These are phyloP conservation scores for Pyrus betulifolia DNA, from an alignment of 306 rosid species.

Conservation along the genomic window DNA sequence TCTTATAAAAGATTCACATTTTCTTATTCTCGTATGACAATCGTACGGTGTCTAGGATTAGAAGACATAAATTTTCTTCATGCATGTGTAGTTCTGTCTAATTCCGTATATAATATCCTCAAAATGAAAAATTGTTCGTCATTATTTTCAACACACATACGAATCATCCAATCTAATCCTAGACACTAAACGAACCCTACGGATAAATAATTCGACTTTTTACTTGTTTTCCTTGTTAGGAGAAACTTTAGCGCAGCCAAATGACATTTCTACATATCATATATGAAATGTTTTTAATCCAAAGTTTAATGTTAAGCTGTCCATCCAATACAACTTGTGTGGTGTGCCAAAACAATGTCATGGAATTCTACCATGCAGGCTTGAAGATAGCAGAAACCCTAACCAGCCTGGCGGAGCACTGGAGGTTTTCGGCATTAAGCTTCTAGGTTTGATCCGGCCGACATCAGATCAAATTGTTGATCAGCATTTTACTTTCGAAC, in stretches of 20 bases:
- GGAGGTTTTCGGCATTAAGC: conserved; percentile 2
- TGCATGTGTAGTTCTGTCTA: too few species aligned
- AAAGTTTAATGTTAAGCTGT: neutral
- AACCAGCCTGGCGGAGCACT: neutral
- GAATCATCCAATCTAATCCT: too few species aligned
- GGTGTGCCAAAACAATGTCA: neutral
- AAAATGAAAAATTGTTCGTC: too few species aligned
- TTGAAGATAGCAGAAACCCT: neutral
- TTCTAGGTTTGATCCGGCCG: neutral
- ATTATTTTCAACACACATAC: too few species aligned
- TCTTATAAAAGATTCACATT: too few species aligned
- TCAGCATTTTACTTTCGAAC: neutral
- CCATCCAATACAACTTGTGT: neutral
- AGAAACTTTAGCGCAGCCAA: neutral
- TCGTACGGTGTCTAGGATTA: too few species aligned
- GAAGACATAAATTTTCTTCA: too few species aligned
- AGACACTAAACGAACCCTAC: neutral
- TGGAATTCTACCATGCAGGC: neutral
- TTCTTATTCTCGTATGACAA: too few species aligned
- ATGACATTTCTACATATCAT: neutral
- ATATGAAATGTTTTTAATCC: neutral
- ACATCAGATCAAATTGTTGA: neutral
- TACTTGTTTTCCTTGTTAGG: neutral
- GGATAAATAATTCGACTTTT: neutral
- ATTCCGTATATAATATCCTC: too few species aligned